A percentile compares a stretch with the other conserved stretches of the same genome.
Conservation (phyloP, 352 stramenopile genomes). For the Peronosclerospora sorghi region DNA sequence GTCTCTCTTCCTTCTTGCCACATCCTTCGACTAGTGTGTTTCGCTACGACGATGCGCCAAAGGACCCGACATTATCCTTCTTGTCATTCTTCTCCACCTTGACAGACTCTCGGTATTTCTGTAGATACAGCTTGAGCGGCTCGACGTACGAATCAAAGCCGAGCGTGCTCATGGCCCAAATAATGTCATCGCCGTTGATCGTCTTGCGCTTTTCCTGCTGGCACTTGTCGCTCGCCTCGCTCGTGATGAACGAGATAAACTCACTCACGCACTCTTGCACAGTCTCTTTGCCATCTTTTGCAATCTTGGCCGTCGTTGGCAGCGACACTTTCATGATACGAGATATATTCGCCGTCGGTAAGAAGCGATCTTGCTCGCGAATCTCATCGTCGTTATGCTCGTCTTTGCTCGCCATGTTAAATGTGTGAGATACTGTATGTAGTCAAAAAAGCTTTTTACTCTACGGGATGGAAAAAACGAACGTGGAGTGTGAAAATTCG, state of each 20-base stretch:
- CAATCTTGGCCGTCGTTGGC: constrained; percentile 97
- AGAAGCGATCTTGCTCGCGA: constrained; percentile 94
- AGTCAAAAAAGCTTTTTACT: no score
- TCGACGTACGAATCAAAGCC: constrained; percentile 99
- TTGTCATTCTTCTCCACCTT: constrained; percentile 88
- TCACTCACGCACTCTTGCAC: constrained; percentile 99
- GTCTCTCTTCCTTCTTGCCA: constrained; percentile 5
- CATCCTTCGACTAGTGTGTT: background rate
- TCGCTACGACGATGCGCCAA: constrained; percentile 69
- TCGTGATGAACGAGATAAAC: constrained; percentile 99
- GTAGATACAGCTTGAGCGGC: constrained; percentile 97
- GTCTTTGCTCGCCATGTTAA: constrained; percentile 71
- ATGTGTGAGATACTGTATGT: no score
- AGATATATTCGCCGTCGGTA: constrained; percentile 99
- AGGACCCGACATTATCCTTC: constrained; percentile 83
- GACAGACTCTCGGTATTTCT: constrained; percentile 95
- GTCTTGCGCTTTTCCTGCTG: constrained; percentile 99
- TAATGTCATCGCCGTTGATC: constrained; percentile 99
- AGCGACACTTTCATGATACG: constrained; percentile 99
- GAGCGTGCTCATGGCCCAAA: constrained; percentile 99
- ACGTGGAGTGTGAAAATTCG: no score
- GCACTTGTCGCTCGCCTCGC: constrained; percentile 97
- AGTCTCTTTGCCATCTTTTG: constrained; percentile 99
- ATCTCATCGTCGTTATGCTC: constrained; percentile 87
- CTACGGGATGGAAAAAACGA: no score